Evolutionary conservation across 352 stramenopile genomes (phyloP).

Genomic region (Globisporangium megalacanthum): DNA sequence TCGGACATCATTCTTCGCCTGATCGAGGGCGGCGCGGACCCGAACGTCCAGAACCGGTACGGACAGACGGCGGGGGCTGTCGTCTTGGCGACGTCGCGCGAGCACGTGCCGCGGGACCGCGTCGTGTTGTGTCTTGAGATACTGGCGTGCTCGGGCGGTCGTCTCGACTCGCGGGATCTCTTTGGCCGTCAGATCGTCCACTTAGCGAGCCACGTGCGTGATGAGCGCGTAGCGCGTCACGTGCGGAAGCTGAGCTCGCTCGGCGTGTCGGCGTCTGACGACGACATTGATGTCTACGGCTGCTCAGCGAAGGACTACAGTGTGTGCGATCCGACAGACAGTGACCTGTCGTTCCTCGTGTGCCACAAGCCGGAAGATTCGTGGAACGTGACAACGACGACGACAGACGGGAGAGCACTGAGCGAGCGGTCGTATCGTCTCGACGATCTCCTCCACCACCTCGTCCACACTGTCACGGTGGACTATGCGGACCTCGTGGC

Average conservation of each 20-base stretch:
- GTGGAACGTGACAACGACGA: slow-evolving; percentile 8
- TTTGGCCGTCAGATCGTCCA: slow-evolving; percentile 58
- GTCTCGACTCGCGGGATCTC: slow-evolving; percentile 51
- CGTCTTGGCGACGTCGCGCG: slow-evolving; percentile 32
- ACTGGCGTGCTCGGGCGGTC: slow-evolving; percentile 39
- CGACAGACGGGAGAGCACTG: slow-evolving; percentile 9
- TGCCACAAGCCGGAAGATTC: slow-evolving; percentile 24
- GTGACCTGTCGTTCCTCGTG: slow-evolving; percentile 19
- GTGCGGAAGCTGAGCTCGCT: slow-evolving; percentile 26
- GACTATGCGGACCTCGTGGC: slow-evolving; percentile 57
- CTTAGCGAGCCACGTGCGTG: slow-evolving; percentile 35
- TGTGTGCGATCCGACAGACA: slow-evolving; percentile 21
- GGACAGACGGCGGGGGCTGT: slow-evolving; percentile 58
- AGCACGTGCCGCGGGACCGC: slow-evolving; percentile 12
- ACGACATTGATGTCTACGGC: slow-evolving; percentile 59
- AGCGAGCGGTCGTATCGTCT: slow-evolving; percentile 15
- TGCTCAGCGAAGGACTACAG: slow-evolving; percentile 54
- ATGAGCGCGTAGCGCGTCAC: slow-evolving; percentile 25
- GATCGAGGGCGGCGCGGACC: slow-evolving; percentile 45
- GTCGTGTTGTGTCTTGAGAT: slow-evolving; percentile 46
- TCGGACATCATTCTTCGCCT: slow-evolving; percentile 49
- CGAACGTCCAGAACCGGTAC: slow-evolving; percentile 63
- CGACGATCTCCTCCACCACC: slow-evolving; percentile 28
- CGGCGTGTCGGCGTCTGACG: slow-evolving; percentile 11
- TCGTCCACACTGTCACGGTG: slow-evolving; percentile 31